Conservation (phyloP, 2,329 filamentous ascomycete genomes). For the Chaetoscypha palmicola region DNA sequence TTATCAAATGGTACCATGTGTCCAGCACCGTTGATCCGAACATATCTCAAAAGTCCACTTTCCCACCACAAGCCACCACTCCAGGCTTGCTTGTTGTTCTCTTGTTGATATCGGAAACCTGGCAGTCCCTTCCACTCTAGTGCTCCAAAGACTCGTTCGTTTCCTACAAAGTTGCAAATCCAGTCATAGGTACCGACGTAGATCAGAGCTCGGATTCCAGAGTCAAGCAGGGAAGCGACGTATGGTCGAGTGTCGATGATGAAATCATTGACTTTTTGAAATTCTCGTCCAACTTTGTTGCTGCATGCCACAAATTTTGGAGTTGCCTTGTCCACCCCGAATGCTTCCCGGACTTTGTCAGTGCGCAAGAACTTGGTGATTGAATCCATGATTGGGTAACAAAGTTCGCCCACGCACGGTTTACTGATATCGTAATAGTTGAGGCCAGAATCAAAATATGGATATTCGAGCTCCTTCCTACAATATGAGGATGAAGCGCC, state of each 20-base stretch:
- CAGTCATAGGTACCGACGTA: slow-evolving; percentile 24
- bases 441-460: slow-evolving; percentile 15
- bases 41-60: slow-evolving; percentile 18
- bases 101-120: slow-evolving; percentile 19
- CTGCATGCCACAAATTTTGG: slow-evolving; percentile 17
- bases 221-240: slow-evolving; percentile 16
- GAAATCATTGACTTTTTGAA: slow-evolving; percentile 16
- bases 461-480: slow-evolving; percentile 14
- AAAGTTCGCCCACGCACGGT: slow-evolving; percentile 19
- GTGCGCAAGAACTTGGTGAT: slow-evolving; percentile 18
- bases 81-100: slow-evolving; percentile 19
- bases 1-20: slow-evolving; percentile 25
- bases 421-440: slow-evolving; percentile 21
- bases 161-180: slow-evolving; percentile 23
- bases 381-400: slow-evolving; percentile 22
- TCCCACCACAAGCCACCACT: slow-evolving; percentile 20
- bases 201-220: slow-evolving; percentile 19
- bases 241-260: slow-evolving; percentile 17
- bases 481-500: slow-evolving; percentile 9
- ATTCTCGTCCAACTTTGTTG: slow-evolving; percentile 17
- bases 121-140: slow-evolving; percentile 17
- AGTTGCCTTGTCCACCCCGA: slow-evolving; percentile 14
- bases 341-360: slow-evolving; percentile 14
- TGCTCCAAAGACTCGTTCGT: slow-evolving; percentile 18
- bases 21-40: slow-evolving; percentile 17